These are phyloP conservation scores for Deuterostichococcus epilithicus DNA, from an alignment of 139 green algal genomes.

Conservation along the genomic window DNA sequence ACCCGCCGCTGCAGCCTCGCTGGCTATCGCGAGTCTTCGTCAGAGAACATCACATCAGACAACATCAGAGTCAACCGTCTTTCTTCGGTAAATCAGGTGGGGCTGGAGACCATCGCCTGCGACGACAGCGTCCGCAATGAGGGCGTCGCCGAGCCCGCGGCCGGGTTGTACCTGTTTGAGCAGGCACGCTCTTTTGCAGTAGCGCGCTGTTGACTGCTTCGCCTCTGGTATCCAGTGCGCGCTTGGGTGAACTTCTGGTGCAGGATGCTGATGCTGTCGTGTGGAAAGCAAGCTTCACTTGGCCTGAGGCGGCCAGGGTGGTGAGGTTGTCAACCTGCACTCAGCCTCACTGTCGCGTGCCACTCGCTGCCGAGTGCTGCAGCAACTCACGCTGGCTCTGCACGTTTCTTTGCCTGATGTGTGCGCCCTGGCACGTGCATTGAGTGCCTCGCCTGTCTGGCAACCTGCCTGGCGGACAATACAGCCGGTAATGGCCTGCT, in stretches of 20 bases:
- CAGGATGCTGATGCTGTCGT: too few species aligned
- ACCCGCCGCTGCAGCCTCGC: not conserved
- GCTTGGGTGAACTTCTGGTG: not conserved
- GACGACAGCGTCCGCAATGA: not conserved
- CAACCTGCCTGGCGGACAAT: not conserved
- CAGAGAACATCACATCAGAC: not conserved
- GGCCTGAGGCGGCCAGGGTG: not conserved
- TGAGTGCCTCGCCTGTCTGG: not conserved
- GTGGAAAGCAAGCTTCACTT: too few species aligned
- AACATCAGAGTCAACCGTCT: too few species aligned
- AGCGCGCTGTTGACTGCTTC: too few species aligned
- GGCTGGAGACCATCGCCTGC: slow-evolving; percentile 8
- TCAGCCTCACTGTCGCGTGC: not conserved
- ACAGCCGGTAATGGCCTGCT: not conserved
- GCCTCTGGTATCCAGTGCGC: too few species aligned
- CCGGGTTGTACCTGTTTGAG: slow-evolving; percentile 9
- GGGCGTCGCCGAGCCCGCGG: not conserved
- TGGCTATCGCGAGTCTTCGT: not conserved
- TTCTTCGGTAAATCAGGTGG: not conserved
- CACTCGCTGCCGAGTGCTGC: not conserved
- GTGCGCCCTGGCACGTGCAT: not conserved
- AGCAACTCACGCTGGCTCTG: too few species aligned
- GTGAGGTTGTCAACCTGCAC: not conserved
- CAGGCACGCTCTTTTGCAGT: not conserved
- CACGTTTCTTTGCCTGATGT: too few species aligned